Conservation (phyloP, 2,329 filamentous ascomycete species). For the Coniella lustricola region DNA sequence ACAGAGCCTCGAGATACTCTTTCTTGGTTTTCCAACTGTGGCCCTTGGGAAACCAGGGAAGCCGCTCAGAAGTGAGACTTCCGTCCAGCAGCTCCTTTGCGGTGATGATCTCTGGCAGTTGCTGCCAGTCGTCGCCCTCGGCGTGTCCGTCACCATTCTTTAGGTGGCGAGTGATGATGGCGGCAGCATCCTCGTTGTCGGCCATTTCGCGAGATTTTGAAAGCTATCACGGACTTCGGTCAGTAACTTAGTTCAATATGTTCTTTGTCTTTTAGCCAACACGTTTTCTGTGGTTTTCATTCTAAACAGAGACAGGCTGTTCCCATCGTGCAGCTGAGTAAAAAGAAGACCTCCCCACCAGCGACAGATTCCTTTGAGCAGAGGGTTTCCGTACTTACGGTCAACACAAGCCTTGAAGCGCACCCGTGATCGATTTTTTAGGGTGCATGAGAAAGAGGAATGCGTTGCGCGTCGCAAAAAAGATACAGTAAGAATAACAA, state of each 20-base stretch:
- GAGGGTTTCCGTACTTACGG: too few relatives aligned
- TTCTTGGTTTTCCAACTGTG: constrained; percentile 53
- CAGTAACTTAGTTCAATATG: neutral
- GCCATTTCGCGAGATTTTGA: neutral
- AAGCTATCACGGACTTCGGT: neutral
- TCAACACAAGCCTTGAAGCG: too few relatives aligned
- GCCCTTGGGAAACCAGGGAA: constrained; percentile 47
- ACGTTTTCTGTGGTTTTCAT: too few relatives aligned
- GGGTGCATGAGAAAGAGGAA: too few relatives aligned
- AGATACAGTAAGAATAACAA: too few relatives aligned
- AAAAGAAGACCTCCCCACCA: too few relatives aligned
- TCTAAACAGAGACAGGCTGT: too few relatives aligned
- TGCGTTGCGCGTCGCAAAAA: too few relatives aligned
- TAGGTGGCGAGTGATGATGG: constrained; percentile 8
- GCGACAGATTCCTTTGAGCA: too few relatives aligned
- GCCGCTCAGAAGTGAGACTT: constrained; percentile 21
- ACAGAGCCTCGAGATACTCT: constrained; percentile 66
- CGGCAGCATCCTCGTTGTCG: neutral
- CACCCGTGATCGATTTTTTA: too few relatives aligned
- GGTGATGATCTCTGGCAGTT: constrained; percentile 47
- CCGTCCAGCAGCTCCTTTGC: constrained; percentile 42
- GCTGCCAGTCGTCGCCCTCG: constrained; percentile 16
- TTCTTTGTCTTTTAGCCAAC: too few relatives aligned
- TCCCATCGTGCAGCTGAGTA: too few relatives aligned
- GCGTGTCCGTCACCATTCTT: neutral